These are phyloP conservation scores for Brettanomyces custersianus DNA, from an alignment of 805 yeast genomes.

Conservation along the genomic window DNA sequence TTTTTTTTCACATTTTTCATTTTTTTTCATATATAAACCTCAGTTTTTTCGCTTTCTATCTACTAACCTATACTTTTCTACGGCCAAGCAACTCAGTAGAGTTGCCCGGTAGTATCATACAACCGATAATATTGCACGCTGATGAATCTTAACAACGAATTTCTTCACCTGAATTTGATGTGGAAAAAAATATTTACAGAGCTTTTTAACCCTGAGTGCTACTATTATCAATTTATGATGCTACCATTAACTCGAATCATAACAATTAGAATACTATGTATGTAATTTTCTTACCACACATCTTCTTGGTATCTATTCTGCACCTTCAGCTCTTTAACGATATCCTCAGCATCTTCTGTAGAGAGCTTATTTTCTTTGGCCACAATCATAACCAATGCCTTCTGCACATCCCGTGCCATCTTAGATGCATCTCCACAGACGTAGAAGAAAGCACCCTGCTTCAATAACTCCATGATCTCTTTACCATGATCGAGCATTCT, in stretches of 20 bases:
- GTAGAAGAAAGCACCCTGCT: conserved; percentile 75
- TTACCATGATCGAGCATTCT: conserved; percentile 46
- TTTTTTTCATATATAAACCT: too few relatives aligned
- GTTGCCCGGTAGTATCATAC: too few relatives aligned
- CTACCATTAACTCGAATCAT: too few relatives aligned
- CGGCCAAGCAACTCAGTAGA: too few relatives aligned
- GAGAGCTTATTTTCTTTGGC: conserved; percentile 53
- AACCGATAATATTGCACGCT: too few relatives aligned
- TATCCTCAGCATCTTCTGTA: conserved; percentile 62
- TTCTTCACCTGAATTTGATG: conserved; percentile 29
- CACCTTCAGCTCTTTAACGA: conserved; percentile 69
- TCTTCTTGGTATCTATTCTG: conserved; percentile 93
- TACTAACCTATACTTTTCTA: too few relatives aligned
- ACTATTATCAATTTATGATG: neutral
- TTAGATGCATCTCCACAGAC: conserved; percentile 95
- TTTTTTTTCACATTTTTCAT: too few relatives aligned
- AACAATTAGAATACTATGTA: neutral
- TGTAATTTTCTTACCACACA: conserved; percentile 62
- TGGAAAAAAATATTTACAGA: conserved; percentile 26
- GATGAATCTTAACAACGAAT: conserved; percentile 27
- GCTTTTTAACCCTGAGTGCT: conserved; percentile 31
- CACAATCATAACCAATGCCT: conserved; percentile 55
- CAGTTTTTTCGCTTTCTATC: too few relatives aligned
- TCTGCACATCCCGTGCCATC: conserved; percentile 93
- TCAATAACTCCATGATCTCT: conserved; percentile 45